These are phyloP conservation scores for Kalmusia sp. DNA, from an alignment of 2,329 filamentous ascomycete genomes.

Conservation along the genomic window DNA sequence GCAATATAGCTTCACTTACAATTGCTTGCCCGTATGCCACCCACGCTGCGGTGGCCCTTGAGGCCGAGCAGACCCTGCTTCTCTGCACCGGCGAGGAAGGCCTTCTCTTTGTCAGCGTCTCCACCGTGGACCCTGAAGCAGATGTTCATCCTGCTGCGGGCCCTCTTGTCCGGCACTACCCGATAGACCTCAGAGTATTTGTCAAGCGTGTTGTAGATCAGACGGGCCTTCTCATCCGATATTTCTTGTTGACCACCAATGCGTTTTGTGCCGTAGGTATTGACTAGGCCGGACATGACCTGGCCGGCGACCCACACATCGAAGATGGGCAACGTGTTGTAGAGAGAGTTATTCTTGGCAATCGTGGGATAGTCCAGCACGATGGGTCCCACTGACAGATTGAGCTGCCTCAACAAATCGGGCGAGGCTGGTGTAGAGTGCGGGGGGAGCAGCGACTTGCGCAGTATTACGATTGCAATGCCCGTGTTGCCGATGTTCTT, in stretches of 20 bases:
- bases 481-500: constrained; percentile 92
- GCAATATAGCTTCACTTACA: constrained; percentile 54
- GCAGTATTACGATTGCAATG: constrained; percentile 84
- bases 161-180: constrained; percentile 77
- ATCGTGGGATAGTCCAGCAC: constrained; percentile 84
- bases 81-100: constrained; percentile 77
- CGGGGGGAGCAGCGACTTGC: constrained; percentile 79
- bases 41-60: constrained; percentile 87
- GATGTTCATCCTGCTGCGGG: constrained; percentile 90
- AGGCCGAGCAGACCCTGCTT: constrained; percentile 75
- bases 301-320: constrained; percentile 91
- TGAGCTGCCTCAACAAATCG: constrained; percentile 74
- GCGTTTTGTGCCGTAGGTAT: constrained; percentile 68
- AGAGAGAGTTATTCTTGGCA: constrained; percentile 91
- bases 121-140: constrained; percentile 81
- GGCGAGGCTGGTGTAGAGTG: constrained; percentile 64
- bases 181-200: constrained; percentile 74
- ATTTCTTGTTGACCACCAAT: constrained; percentile 79
- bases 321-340: constrained; percentile 96
- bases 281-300: constrained; percentile 79
- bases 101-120: constrained; percentile 75
- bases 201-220: constrained; percentile 82
- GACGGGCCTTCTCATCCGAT: constrained; percentile 74
- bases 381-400: constrained; percentile 78
- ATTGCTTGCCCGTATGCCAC: constrained; percentile 84